Base-by-base conservation (phyloP, 495 filamentous ascomycete genomes). In the Cryomyces minteri region DNA sequence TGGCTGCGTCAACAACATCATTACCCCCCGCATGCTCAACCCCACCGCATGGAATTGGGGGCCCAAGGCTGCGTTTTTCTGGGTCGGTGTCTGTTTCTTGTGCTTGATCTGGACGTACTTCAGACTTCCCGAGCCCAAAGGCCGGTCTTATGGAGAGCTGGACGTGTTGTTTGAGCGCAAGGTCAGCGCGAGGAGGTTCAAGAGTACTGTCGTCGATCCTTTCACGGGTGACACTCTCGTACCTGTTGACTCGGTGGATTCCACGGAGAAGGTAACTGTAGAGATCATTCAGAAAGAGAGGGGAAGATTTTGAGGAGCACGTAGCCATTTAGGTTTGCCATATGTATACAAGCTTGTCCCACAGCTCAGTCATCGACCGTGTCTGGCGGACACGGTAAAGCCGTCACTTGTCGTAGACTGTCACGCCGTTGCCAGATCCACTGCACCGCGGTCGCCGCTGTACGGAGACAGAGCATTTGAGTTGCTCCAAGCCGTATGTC, bases 51-150 rank as follows among this genome's bases (percentile, higher is more conserved):
- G 46, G 46, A 37, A 48, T 38, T 44, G 40, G 41, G 37, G 33
- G n/a, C 48, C 28, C 5, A 47, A 47, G 37, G 30, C 40, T 6
- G 40, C 41, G 12, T 42, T 52, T 30, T 33, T 52, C 31, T 52
- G 46, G 46, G 32, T 30, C 6, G 79, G 76, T 0, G 74, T 76
- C 43, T 82, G 79, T 58, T 82, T 82, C 63, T 57, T 74, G 33
- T 84, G 79, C 59, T 72, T 84, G 45, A 60, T 84, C 4, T 87
- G 82, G 58, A 72, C 73, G 0, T 87, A 74, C 61, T 84, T 84
- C 69, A 73, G 82, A 5, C 69, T 87, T 1, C 82, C 82, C 0
- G 82, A 87, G 50, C 80, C 82, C 0, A 59, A 62, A 2, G 82
- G 80, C 7, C 71, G 80, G 18, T 73, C 78, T 0, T 87, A 80